Evolutionary conservation across 208 protist species (phyloP), one percentile per base, ranked within the genome.

Genomic region (Trypanosoma avium): DNA sequence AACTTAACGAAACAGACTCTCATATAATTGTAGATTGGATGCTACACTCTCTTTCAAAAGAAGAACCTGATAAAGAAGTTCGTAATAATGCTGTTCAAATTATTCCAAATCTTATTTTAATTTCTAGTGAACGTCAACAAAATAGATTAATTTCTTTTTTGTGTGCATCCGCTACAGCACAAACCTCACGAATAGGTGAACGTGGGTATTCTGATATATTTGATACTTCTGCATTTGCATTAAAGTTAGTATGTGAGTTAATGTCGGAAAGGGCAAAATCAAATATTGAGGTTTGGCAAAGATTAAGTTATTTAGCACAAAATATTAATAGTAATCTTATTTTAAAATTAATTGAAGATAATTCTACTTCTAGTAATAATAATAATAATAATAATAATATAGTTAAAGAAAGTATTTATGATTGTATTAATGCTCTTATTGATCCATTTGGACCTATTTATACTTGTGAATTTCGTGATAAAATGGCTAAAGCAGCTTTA

Each of bases 241-340:
- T 89, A 33, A 83, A 77, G 43, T 66, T 72, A 24, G 65, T 68
- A 48, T 78, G 70, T 26, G 29, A 73, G 22, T 68, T 73, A 26
- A 67, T 89, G 42, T 70, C 72, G 1, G 72, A 71, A 12, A 73
- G 66, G 48, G 75, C 75, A 12, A 75, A 70, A 46, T 48, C 61
- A 22, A 75, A 68, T 50, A 29, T 84, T 5, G 49, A 68, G 7
- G 73, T 70, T 9, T 86, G 79, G 79, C 79, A 89, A 64, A 60
- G 52, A 58, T 21, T 67, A 17, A 1, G 9, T 33, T 36, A 55
- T 47, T n/a, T 56, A 46, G 45, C 43, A 33, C 54, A 47, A 7
- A 30, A 56, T 58, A 66, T 72, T 15, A 66, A 47, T 42, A 36
- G 21, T 13, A 8, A 27, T 40, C 42, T 72, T 32, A 15, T 66